Evolutionary conservation across 306 rosid species (phyloP), one percentile per base, ranked within the genome.

Genomic region (Sicyos edulis): DNA sequence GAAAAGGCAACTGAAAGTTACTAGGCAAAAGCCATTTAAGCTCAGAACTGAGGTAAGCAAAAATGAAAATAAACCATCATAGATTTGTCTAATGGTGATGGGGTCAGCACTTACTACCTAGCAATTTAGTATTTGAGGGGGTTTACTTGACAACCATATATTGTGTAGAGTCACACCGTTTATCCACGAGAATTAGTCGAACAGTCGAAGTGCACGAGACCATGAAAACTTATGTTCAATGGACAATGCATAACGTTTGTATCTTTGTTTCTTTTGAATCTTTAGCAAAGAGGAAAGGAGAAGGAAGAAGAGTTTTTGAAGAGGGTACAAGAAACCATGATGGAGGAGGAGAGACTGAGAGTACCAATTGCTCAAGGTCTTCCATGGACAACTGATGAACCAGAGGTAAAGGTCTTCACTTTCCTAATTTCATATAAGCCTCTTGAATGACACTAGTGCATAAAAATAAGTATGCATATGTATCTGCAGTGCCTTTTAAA

Each of bases 361-460:
- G 82, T 91, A 69, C 99, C 97, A 8, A 51, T 89, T 75, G 99
- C 99, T 47, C 96, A 91, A 72, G 97, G 99, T 66, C 96, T 95
- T 74, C 99, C 99, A 55, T 91, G 90, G 91, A 95, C 99, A 61
- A 95, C 92, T 10, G 96, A 95, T 80, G 96, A 95, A 78, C 96
- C 99, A 21, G 91, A 95, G 96, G 99, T 92, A 75, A 74, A 59
- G 54, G 70, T 52, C n/a, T 14, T 2, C 42, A 40, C 24, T 3
- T 21, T 71, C 22, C 60, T 21, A 24, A 8, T 29, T 26, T 12
- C 29, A 15, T 22, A 40, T 40, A 40, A 40, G 45, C 45, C 13
- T 49, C 7, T 17, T 16, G 2, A 19, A 16, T 42, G 13, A 40
- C 10, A 15, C 14, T 49, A 8, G 0, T 13, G 34, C 54, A 40